Base-by-base conservation (phyloP, 2,329 filamentous ascomycete genomes). In the Zymoseptoria brevis region DNA sequence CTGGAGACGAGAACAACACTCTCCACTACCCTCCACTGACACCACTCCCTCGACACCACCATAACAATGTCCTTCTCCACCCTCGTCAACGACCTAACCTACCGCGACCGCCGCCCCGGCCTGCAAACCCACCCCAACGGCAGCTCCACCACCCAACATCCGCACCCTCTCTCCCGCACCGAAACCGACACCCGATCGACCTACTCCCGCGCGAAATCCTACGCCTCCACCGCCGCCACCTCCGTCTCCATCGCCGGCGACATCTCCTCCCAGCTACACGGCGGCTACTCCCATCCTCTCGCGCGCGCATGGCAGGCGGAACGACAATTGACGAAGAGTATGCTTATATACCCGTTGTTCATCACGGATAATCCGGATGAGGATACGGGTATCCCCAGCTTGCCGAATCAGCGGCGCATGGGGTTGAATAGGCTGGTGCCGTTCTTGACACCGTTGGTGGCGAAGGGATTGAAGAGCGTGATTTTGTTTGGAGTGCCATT, bases 261-360 rank as follows among this genome's bases (percentile, higher is more conserved):
- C 60, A 80, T 81, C 65, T 76, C 76, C 60, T 79, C 76, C 55
- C 79, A 81, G 68, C 71, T 81, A 58, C 79, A 81, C 65, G 78
- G 78, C 63, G 79, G 79, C 51, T 81, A 81, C 67, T 77, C 75
- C 63, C 79, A 81, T 63, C 79, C 79, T 19, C 74, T 81, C 9
- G 75, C 79, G 53, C 71, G 79, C 60, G 71, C 78, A 69, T 81
- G 79, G 79, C 79, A 81, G 66, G 78, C 79, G 2, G 79, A 81
- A 69, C 73, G 78, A 53, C 79, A 81, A 65, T 71, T 81, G 66
- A 81, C 79, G 60, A 80, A 80, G 73, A 94, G 92, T 45, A 97
- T 97, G 94, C 87, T 99, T 70, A 96, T 99, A 71, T 97, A 95
- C 77, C 94, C 94, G 11, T 83, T 99, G 66, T 99, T 99, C 79